Conservation (phyloP, 352 stramenopile species). For the Pythium rhizo-oryzae region DNA sequence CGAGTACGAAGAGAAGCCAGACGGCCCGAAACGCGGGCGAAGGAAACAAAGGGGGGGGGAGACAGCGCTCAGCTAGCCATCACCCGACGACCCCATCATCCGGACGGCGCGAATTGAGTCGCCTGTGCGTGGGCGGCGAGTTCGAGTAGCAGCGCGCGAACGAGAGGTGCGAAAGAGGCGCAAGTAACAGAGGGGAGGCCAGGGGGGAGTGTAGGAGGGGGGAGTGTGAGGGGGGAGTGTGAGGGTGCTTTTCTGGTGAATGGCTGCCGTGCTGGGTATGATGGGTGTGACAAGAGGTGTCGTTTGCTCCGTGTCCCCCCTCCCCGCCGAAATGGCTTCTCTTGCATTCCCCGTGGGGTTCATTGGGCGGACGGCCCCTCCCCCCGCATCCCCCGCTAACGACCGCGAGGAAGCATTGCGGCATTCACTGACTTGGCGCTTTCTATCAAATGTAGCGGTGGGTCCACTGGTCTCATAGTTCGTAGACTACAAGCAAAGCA, state of each 20-base stretch:
- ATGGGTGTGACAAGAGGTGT: no score
- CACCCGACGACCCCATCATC: background rate
- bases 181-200: background rate
- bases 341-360: no score
- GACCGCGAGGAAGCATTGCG: no score
- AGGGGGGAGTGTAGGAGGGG: background rate
- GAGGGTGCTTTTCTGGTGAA: no score
- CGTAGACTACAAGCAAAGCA: slow-evolving; percentile 13
- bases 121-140: background rate
- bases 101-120: slow-evolving; percentile 4
- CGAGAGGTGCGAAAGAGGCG: slow-evolving; percentile 20
- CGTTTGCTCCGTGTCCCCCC: no score
- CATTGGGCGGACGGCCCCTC: no score
- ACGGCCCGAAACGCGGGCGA: background rate
- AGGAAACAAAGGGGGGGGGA: background rate
- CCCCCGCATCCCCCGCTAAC: no score
- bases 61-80: no score
- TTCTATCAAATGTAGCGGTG: slow-evolving; percentile 6
- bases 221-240: background rate
- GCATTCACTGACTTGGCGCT: background rate
- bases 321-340: no score
- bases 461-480: slow-evolving; percentile 24
- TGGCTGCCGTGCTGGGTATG: no score
- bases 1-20: background rate
- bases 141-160: slow-evolving; percentile 8